Evolutionary conservation across 2,329 filamentous ascomycete species (phyloP).

Genomic region (Ophiostoma sp.): DNA sequence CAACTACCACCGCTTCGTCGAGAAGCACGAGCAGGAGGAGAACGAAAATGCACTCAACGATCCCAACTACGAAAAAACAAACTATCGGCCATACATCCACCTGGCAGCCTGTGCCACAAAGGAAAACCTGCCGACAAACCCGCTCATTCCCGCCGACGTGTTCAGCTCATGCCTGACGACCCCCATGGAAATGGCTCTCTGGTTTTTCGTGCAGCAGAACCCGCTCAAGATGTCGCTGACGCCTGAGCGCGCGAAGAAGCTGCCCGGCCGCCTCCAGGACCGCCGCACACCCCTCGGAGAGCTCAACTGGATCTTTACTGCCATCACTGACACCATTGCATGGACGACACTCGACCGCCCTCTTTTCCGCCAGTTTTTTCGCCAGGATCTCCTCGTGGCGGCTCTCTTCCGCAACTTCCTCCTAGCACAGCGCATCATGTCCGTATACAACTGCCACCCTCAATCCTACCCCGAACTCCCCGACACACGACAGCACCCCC

Average conservation of each 20-base stretch:
- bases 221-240: slow-evolving; percentile 63
- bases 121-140: slow-evolving; percentile 92
- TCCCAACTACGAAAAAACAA: slow-evolving; percentile 75
- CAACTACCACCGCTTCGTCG: slow-evolving; percentile 90
- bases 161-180: slow-evolving; percentile 96
- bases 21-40: slow-evolving; percentile 91
- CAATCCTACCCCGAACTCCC: slow-evolving; percentile 89
- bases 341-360: slow-evolving; percentile 91
- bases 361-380: slow-evolving; percentile 92
- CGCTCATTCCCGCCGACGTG: slow-evolving; percentile 83
- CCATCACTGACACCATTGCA: slow-evolving; percentile 96
- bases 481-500: slow-evolving; percentile 85
- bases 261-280: slow-evolving; percentile 88
- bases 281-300: slow-evolving; percentile 89
- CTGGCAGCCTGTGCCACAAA: slow-evolving; percentile 85
- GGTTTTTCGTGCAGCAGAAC: slow-evolving; percentile 94
- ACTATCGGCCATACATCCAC: slow-evolving; percentile 68
- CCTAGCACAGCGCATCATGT: slow-evolving; percentile 90
- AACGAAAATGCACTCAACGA: slow-evolving; percentile 69
- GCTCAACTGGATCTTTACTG: slow-evolving; percentile 98
- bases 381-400: slow-evolving; percentile 98
- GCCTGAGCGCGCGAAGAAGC: slow-evolving; percentile 77
- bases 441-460: slow-evolving; percentile 90
- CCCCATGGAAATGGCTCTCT: slow-evolving; percentile 93
- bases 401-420: slow-evolving; percentile 95